Percentiles rank a stretch among this genome's conserved stretches.
These are phyloP conservation scores for Clarireedia hainanense DNA, from an alignment of 2,329 filamentous ascomycete genomes.

Conservation along the genomic window DNA sequence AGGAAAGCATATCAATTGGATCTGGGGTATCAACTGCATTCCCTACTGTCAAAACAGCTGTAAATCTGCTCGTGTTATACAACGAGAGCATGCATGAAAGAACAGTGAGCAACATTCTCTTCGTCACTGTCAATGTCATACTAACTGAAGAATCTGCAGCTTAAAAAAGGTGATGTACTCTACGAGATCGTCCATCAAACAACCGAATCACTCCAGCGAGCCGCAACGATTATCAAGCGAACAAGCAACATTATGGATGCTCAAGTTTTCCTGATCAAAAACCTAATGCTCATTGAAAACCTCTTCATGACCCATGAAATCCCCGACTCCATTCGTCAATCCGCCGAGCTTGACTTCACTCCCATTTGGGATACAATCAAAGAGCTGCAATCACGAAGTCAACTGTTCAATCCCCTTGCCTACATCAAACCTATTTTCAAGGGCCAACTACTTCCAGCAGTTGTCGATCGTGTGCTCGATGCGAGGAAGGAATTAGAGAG, in stretches of 20 bases:
- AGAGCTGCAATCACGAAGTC: constrained; percentile 37
- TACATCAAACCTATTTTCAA: constrained; percentile 36
- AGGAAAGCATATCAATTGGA: constrained; percentile 48
- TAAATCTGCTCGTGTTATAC: constrained; percentile 53
- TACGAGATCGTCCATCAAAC: constrained; percentile 86
- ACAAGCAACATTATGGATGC: constrained; percentile 60
- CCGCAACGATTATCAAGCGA: constrained; percentile 61
- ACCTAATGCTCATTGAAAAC: constrained; percentile 90
- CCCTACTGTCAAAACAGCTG: constrained; percentile 48
- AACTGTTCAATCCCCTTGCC: constrained; percentile 46
- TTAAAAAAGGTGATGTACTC: constrained; percentile 45
- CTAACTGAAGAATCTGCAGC: constrained; percentile 14
- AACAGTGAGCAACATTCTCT: constrained; percentile 21
- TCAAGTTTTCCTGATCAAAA: constrained; percentile 89
- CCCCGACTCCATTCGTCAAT: constrained; percentile 50
- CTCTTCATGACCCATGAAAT: constrained; percentile 96
- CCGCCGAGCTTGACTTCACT: constrained; percentile 50
- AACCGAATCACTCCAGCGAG: constrained; percentile 72
- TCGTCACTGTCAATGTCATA: neutral
- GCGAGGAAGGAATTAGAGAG: constrained; percentile 59
- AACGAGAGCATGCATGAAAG: constrained; percentile 34
- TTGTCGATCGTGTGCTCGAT: constrained; percentile 40
- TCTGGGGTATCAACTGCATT: constrained; percentile 49
- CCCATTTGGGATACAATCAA: constrained; percentile 56
- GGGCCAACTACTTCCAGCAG: constrained; percentile 29